These are phyloP conservation scores for Plasmodium reichenowi DNA, from an alignment of 169 alveolate species.

Conservation along the genomic window DNA sequence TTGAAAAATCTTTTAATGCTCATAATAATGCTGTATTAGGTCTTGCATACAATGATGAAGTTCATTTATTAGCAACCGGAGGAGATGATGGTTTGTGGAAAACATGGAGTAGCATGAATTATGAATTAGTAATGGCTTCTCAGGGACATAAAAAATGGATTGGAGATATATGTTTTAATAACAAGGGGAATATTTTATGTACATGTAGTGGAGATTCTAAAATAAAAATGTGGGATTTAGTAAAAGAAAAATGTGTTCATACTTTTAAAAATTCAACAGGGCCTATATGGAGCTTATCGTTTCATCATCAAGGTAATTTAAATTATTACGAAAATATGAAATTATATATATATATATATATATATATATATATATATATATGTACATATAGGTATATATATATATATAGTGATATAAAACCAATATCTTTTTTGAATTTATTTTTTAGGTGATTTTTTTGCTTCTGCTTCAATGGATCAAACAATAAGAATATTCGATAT, in stretches of 20 bases:
- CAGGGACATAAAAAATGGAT: conserved; percentile 77
- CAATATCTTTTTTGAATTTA: conserved; percentile 12
- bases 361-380: background rate
- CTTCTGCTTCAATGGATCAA: conserved; percentile 77
- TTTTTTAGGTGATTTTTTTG: conserved; percentile 64
- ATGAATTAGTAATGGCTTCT: conserved; percentile 76
- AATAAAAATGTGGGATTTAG: conserved; percentile 74
- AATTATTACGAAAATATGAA: conserved; percentile 27
- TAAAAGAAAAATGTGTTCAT: conserved; percentile 75
- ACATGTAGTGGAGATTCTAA: conserved; percentile 77
- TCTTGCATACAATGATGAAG: conserved; percentile 61
- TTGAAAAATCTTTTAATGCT: conserved; percentile 74
- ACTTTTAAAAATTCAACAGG: conserved; percentile 71
- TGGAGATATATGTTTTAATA: conserved; percentile 75
- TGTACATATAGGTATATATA: background rate
- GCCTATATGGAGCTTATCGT: conserved; percentile 75
- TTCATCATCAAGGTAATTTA: conserved; percentile 66
- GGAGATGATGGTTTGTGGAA: conserved; percentile 77
- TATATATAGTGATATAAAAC: conserved; percentile 12
- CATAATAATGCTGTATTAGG: conserved; percentile 70
- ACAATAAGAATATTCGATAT: conserved; percentile 75
- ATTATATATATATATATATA: conserved; percentile 4
- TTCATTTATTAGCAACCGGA: conserved; percentile 75
- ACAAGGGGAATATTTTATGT: conserved; percentile 71
- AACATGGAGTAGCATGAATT: conserved; percentile 72